Evolutionary conservation across 805 yeast genomes (phyloP).

Genomic region (Pichia gijzeniarum): DNA sequence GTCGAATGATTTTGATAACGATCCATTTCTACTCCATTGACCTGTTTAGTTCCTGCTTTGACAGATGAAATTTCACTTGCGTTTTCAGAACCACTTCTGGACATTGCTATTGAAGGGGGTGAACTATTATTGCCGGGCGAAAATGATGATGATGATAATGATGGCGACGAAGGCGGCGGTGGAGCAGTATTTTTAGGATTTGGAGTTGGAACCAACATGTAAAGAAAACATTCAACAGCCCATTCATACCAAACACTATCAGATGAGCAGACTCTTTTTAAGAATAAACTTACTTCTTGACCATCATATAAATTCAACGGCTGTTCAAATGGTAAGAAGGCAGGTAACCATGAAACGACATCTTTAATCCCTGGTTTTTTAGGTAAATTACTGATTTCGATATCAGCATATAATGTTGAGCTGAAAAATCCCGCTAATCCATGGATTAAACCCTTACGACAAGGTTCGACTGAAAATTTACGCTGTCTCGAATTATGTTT

Average conservation of each 20-base stretch:
- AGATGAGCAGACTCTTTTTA: constrained; percentile 41
- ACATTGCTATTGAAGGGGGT: background rate
- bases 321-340: constrained; percentile 51
- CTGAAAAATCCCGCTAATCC: constrained; percentile 73
- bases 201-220: constrained; percentile 18
- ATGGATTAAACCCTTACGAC: constrained; percentile 51
- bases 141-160: background rate
- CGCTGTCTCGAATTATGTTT: constrained; percentile 21
- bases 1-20: background rate
- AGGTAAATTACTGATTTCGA: constrained; percentile 43
- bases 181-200: background rate
- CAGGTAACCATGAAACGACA: constrained; percentile 59
- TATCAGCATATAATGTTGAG: constrained; percentile 59
- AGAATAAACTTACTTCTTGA: constrained; percentile 45
- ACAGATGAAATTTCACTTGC: background rate
- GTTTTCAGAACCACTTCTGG: constrained; percentile 2
- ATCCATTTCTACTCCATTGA: background rate
- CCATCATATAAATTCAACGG: constrained; percentile 50
- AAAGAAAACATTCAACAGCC: constrained; percentile 48
- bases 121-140: background rate
- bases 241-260: constrained; percentile 62
- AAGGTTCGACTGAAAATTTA: constrained; percentile 34
- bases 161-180: background rate
- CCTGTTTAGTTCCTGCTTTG: background rate
- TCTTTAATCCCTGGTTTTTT: constrained; percentile 21